A percentile compares a stretch with the other conserved stretches of the same genome.
These are phyloP conservation scores for Flaveria brownii DNA, from an alignment of 129 eudicot genomes.

Conservation along the genomic window DNA sequence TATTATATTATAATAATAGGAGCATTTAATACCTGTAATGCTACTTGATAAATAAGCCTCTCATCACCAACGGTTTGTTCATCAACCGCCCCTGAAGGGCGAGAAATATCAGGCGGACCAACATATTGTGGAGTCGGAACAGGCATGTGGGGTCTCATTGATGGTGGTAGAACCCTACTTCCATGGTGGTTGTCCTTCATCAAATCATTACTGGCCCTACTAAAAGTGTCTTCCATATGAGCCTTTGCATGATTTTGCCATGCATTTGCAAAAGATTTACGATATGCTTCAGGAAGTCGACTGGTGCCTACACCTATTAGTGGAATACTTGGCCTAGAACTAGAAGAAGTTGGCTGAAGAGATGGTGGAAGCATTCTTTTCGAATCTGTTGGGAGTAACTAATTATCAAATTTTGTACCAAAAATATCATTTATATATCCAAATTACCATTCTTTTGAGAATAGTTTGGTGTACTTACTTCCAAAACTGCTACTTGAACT, in stretches of 20 bases:
- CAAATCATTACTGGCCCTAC: slow-evolving; percentile 35
- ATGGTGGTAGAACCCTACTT: slow-evolving; percentile 44
- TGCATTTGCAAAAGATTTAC: slow-evolving; percentile 32
- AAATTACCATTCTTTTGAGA: slow-evolving; percentile 27
- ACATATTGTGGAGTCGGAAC: slow-evolving; percentile 38
- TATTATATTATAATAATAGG: background rate
- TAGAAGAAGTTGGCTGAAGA: slow-evolving; percentile 39
- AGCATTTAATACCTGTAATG: slow-evolving; percentile 61
- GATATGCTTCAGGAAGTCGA: slow-evolving; percentile 42
- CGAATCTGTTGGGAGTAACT: slow-evolving; percentile 31
- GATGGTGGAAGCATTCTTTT: slow-evolving; percentile 60
- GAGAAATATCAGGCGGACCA: slow-evolving; percentile 43
- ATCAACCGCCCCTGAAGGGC: slow-evolving; percentile 47
- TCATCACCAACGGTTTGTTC: slow-evolving; percentile 61
- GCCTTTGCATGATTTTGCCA: slow-evolving; percentile 40
- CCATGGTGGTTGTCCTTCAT: slow-evolving; percentile 40
- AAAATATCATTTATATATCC: slow-evolving; percentile 4
- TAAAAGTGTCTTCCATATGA: slow-evolving; percentile 29
- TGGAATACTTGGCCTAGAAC: slow-evolving; percentile 34
- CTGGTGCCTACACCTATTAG: slow-evolving; percentile 38
- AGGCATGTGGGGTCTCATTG: slow-evolving; percentile 34
- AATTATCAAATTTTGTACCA: slow-evolving; percentile 30
- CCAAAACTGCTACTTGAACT: slow-evolving; percentile 33
- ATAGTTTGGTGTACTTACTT: slow-evolving; percentile 24
- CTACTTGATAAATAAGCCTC: slow-evolving; percentile 67